Evolutionary conservation across 139 green algal genomes (phyloP).

Genomic region (Picochlorum sp.): DNA sequence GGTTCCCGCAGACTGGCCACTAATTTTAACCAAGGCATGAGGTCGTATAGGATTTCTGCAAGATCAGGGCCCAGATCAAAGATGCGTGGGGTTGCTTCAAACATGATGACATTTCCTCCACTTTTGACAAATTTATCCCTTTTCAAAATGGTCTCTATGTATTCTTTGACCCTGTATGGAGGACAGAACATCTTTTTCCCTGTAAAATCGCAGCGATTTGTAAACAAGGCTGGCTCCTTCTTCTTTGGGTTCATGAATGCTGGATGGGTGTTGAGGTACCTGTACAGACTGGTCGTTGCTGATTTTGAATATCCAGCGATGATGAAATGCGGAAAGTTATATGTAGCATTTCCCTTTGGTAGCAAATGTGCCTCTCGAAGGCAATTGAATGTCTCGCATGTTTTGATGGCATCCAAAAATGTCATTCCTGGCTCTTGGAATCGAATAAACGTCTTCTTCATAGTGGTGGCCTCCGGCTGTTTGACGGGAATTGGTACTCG

Average conservation of each 20-base stretch:
- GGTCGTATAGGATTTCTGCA: slow-evolving; percentile 2
- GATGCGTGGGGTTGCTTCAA: slow-evolving; percentile 7
- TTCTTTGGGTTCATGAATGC: slow-evolving; percentile 13
- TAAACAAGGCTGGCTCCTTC: neutral
- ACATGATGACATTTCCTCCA: slow-evolving; percentile 1
- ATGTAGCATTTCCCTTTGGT: slow-evolving; percentile 12
- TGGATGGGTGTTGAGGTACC: neutral
- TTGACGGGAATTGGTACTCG: too few species aligned
- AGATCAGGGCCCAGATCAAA: slow-evolving; percentile 3
- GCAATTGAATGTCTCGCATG: slow-evolving; percentile 17
- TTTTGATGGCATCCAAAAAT: slow-evolving; percentile 7
- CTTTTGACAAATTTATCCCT: slow-evolving; percentile 10
- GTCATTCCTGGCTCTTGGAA: slow-evolving; percentile 9
- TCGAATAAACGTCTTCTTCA: slow-evolving; percentile 1
- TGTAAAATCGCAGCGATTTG: slow-evolving; percentile 15
- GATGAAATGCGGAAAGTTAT: slow-evolving; percentile 25
- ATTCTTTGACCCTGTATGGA: neutral
- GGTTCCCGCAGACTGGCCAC: slow-evolving; percentile 16
- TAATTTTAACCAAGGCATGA: slow-evolving; percentile 23
- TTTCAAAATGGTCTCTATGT: slow-evolving; percentile 18
- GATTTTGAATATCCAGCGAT: slow-evolving; percentile 23
- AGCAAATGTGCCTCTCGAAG: slow-evolving; percentile 14
- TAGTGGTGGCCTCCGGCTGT: too few species aligned
- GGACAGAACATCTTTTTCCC: neutral
- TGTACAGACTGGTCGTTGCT: slow-evolving; percentile 11